These are phyloP conservation scores for Pythium brachiatum DNA, from an alignment of 352 stramenopile genomes.

Conservation along the genomic window DNA sequence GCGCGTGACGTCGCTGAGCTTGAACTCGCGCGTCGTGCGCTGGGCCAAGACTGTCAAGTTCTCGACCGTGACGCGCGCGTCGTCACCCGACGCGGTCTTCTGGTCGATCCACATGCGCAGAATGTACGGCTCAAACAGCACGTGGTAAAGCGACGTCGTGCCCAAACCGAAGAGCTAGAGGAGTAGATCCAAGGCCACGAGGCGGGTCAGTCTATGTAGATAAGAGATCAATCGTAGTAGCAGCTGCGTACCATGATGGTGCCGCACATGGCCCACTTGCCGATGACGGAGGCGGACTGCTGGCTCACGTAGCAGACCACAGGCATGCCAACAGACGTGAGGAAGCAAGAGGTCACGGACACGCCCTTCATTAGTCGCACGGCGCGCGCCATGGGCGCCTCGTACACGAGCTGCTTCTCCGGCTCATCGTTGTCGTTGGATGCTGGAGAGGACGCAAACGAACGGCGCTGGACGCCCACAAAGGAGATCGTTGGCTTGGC, in stretches of 20 bases:
- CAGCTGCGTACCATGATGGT: slow-evolving; percentile 65
- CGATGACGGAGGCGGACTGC: slow-evolving; percentile 66
- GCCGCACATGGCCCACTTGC: slow-evolving; percentile 88
- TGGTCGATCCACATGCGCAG: slow-evolving; percentile 72
- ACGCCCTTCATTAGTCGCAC: slow-evolving; percentile 88
- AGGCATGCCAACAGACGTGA: slow-evolving; percentile 82
- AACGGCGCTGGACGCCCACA: slow-evolving; percentile 5
- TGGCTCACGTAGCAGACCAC: slow-evolving; percentile 68
- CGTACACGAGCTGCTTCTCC: slow-evolving; percentile 43
- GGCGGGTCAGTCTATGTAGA: background rate
- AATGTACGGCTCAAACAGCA: slow-evolving; percentile 86
- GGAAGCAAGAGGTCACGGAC: slow-evolving; percentile 75
- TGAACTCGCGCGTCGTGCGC: slow-evolving; percentile 49
- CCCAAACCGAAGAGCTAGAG: slow-evolving; percentile 70
- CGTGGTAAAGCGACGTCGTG: slow-evolving; percentile 81
- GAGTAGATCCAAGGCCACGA: background rate
- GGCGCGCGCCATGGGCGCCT: slow-evolving; percentile 64
- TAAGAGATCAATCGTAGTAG: background rate
- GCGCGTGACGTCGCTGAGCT: slow-evolving; percentile 52
- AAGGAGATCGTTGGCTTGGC: background rate
- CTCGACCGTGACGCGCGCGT: slow-evolving; percentile 51
- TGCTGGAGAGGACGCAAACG: slow-evolving; percentile 10
- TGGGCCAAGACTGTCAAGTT: slow-evolving; percentile 71
- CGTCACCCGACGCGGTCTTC: slow-evolving; percentile 6
- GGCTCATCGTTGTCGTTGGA: background rate